phyloP scores from a whole-genome alignment of 2,329 filamentous ascomycete species.

The Pochonia chlamydosporia region DNA sequence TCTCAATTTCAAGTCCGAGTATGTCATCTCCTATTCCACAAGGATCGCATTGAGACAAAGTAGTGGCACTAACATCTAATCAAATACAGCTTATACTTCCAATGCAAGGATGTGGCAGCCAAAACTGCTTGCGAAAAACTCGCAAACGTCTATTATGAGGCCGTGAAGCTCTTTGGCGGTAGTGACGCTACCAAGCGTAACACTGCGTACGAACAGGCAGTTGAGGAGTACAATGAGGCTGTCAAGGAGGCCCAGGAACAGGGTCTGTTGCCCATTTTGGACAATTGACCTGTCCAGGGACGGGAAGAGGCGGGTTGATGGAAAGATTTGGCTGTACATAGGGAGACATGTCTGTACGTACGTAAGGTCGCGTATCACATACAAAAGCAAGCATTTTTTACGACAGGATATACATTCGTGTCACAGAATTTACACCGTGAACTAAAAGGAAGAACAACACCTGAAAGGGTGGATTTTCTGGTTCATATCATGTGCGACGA shows the following conservation, averaged over 20 bases:
- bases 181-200: slow-evolving; percentile 23
- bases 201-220: slow-evolving; percentile 27
- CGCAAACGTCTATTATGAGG: slow-evolving; percentile 35
- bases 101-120: slow-evolving; percentile 22
- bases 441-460: no score
- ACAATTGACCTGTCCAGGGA: slow-evolving; percentile 4
- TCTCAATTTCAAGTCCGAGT: slow-evolving; percentile 42
- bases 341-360: not conserved
- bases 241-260: slow-evolving; percentile 28
- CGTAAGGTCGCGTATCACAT: no score
- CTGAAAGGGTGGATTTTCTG: no score
- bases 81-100: slow-evolving; percentile 28
- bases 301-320: not conserved
- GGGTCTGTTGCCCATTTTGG: slow-evolving; percentile 21
- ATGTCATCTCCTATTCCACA: slow-evolving; percentile 12
- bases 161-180: slow-evolving; percentile 31
- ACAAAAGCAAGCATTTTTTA: no score
- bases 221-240: slow-evolving; percentile 28
- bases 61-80: not conserved
- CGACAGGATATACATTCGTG: no score
- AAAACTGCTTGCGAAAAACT: slow-evolving; percentile 23
- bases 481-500: no score
- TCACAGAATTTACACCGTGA: no score
- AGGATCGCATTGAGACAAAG: no score
- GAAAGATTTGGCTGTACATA: not conserved